Conservation (phyloP, 176 grass and related monocot genomes). For the Paspalum notatum region DNA sequence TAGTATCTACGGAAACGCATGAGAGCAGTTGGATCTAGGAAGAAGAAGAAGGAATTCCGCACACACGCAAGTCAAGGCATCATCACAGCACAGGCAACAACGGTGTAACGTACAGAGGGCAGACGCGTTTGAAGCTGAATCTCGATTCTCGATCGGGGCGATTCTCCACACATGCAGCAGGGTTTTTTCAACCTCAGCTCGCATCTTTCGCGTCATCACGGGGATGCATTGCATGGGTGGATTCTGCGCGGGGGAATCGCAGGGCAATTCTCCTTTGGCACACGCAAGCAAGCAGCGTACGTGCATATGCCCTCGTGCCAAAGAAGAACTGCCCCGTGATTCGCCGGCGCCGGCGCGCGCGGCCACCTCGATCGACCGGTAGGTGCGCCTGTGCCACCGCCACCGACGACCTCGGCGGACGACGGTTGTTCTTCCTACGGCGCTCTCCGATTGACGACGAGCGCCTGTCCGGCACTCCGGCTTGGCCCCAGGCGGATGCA, state of each 20-base stretch:
- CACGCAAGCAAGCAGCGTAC: background rate
- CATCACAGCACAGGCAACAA: background rate
- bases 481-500: background rate
- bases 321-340: conserved; percentile 57
- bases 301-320: conserved; percentile 31
- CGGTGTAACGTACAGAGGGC: background rate
- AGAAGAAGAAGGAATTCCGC: background rate
- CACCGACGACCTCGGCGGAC: background rate
- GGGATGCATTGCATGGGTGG: no score
- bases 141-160: background rate
- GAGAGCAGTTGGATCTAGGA: no score
- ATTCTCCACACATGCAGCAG: background rate
- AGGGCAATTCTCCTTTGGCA: conserved; percentile 82
- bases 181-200: background rate
- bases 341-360: conserved; percentile 16
- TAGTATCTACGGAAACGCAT: background rate
- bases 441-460: background rate
- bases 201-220: background rate
- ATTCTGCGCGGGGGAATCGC: conserved; percentile 44
- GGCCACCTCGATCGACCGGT: background rate
- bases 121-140: background rate
- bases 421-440: background rate
- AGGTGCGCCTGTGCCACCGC: no score
- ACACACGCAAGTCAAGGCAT: background rate
- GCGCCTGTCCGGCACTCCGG: background rate